A percentile compares a stretch with the other conserved stretches of the same genome.
Conservation (phyloP, 208 protist species). For the Vickermania ingenoplastis region DNA sequence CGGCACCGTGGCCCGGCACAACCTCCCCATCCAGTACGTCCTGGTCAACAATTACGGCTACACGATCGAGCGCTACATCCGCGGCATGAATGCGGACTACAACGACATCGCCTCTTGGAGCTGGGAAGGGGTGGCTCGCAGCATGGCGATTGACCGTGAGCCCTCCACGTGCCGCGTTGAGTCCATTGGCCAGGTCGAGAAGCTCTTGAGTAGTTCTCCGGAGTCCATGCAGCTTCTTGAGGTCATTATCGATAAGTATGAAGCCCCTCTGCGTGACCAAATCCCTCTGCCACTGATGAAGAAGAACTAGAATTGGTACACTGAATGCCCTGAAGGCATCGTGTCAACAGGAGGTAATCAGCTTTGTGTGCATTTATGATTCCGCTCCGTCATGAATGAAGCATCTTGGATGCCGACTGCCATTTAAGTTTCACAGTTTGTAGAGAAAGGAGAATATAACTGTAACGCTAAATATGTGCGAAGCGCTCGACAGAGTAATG, state of each 20-base stretch:
- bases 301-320: neutral
- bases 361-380: too few species aligned
- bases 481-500: too few species aligned
- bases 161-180: conserved; percentile 5
- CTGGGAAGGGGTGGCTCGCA: conserved; percentile 24
- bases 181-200: conserved; percentile 2
- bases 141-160: neutral
- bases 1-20: conserved; percentile 13
- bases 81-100: conserved; percentile 24
- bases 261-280: conserved; percentile 5
- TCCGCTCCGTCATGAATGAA: too few species aligned
- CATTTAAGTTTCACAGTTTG: too few species aligned
- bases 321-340: neutral
- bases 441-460: too few species aligned
- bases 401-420: too few species aligned
- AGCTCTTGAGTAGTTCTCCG: neutral
- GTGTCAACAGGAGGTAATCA: too few species aligned
- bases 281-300: conserved; percentile 6
- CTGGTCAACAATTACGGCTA: conserved; percentile 52
- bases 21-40: conserved; percentile 16
- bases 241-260: conserved; percentile 12
- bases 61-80: conserved; percentile 46
- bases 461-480: too few species aligned
- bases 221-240: conserved; percentile 5
- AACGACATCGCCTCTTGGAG: conserved; percentile 38